Base-by-base conservation (phyloP, 495 filamentous ascomycete species). In the Durotheca rogersii region DNA sequence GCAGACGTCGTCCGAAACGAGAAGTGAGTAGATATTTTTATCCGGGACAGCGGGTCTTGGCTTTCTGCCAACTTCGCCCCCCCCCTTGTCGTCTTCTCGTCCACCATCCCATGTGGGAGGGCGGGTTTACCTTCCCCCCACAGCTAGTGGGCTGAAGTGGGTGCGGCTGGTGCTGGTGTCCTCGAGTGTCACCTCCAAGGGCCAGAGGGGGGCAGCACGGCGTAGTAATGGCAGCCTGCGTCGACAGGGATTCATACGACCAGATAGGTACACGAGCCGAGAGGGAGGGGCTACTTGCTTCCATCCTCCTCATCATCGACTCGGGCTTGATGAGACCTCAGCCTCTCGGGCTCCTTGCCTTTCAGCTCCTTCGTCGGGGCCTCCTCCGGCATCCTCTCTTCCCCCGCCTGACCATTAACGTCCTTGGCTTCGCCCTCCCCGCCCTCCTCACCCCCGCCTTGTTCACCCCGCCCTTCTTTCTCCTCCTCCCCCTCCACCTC, bases 401-500 rank as follows among this genome's bases (percentile, higher is more conserved):
- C 4, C 4, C 23, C 23, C 23, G 9, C 4, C 4, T 27, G n/a
- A n/a, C 9, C 23, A 27, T 9, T 27, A 27, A 4, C 9, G 9
- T 9, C 23, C 9, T 27, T 27, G n/a, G n/a, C n/a, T 27, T 27
- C 4, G 23, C 9, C 9, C 23, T 27, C 23, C 4, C 23, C 23
- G 23, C 9, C 23, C 6, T 31, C 43, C n/a, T 43, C 20, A 2
- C 4, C 10, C 32, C 32, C 12, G 9, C n/a, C 18, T 19, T 43
- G 9, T 12, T 36, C 33, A 12, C 18, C 33, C 23, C 29, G 21
- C 27, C 12, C 29, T 16, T 29, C 34, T 34, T 48, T 10, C 21
- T 41, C 39, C 38, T 23, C n/a, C 19, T 16, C 14, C 21, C 12
- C 49, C 36, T 2, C 21, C 51, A 39, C 55, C 29, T 25, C 51